A percentile compares a stretch with the other conserved stretches of the same genome.
Evolutionary conservation across 208 protist species (phyloP).

Genomic region (Leishmania braziliensis): DNA sequence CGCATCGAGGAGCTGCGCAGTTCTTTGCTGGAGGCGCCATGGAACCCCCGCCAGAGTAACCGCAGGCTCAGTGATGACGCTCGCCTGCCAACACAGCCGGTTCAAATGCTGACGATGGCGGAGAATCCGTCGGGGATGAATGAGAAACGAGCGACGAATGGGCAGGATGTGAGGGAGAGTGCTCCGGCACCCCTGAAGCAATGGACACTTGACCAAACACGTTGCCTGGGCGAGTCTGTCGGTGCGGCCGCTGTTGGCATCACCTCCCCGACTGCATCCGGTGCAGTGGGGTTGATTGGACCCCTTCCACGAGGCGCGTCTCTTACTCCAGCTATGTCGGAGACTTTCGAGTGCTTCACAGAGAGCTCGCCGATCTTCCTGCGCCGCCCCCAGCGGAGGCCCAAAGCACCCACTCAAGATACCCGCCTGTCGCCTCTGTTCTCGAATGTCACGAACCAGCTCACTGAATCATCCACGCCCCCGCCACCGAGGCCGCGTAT

Average conservation of each 20-base stretch:
- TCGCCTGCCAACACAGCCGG: not conserved
- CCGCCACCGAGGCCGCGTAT: not conserved
- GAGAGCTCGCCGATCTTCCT: slow-evolving; percentile 12
- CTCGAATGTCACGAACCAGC: not conserved
- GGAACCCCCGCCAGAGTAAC: not conserved
- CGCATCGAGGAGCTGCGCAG: slow-evolving; percentile 4
- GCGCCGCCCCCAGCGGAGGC: not conserved
- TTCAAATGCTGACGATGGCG: not conserved
- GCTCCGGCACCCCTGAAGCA: not conserved
- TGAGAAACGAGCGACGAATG: not conserved
- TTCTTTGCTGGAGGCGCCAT: not conserved
- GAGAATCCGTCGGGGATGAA: not conserved
- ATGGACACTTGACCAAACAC: not conserved
- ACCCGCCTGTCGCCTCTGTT: not conserved
- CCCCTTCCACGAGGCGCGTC: not conserved
- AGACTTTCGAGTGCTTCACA: not conserved
- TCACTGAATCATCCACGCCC: not conserved
- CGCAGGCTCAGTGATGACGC: too few species aligned
- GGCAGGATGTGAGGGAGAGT: not conserved
- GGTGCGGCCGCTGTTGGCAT: not conserved
- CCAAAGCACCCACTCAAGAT: too few species aligned
- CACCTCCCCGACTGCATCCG: not conserved
- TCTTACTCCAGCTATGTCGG: not conserved
- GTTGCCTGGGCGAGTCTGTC: not conserved
- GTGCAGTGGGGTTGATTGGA: not conserved